Base-by-base conservation (phyloP, 768 basidiomycete genomes). In the Psilocybe tampanensis region DNA sequence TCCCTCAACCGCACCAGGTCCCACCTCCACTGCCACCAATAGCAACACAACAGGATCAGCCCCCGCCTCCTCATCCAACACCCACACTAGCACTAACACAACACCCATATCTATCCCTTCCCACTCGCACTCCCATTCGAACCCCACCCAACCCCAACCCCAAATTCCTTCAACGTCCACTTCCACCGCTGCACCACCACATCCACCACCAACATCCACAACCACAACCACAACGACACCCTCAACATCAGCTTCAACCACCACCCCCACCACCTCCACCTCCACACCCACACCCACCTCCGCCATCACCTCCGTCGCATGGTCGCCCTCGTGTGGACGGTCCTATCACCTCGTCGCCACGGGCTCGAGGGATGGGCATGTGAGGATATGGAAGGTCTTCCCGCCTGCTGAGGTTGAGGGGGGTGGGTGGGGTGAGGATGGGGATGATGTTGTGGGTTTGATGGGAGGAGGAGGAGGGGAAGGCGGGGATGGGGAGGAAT, bases 321-420 rank as follows among this genome's bases (percentile, higher is more conserved):
- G 95, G 95, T 94, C 96, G 0, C 92, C 97, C 0, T 89, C 89
- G 0, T 96, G 94, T 58, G 97, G 96, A 6, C 82, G 97, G 23
- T 92, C 92, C 1, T 96, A 94, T 71, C 96, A 98, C 66, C 88
- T 98, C 36, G 81, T 98, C 57, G 97, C 96, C 1, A 92, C 94
- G 0, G 97, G 95, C 15, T 79, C 86, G 26, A 80, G 94, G 26
- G 95, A 97, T 68, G 94, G 95, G 1, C 82, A 84, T 44, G 94
- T 98, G 12, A 75, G 94, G 59, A 92, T 99, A 60, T 98, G 95
- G 95, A 86, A 86, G 60, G 76, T 97, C 24, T 82, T 80, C 60
- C 90, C 92, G 9, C 77, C 74, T 0, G 29, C 29, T 29, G 29
- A 29, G 29, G 9, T 29, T 29, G 29, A 5, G 4, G 9, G 4